These are phyloP conservation scores for Amaranthus palmeri DNA, from an alignment of 148 eudicot genomes.

Conservation along the genomic window DNA sequence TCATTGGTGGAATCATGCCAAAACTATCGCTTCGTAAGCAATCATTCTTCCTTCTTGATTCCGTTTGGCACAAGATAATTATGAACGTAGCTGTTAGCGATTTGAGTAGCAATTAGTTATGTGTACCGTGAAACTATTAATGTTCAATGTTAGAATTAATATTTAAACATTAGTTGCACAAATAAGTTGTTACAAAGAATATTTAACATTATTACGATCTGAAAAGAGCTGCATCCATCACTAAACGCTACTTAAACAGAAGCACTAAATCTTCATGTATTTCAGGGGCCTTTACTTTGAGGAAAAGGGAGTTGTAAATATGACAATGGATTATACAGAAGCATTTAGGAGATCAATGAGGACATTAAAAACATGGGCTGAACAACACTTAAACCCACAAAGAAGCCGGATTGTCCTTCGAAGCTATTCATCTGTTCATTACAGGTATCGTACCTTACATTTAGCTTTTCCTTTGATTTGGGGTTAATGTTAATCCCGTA, in stretches of 20 bases:
- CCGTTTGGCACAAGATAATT: no score
- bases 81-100: no score
- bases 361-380: slow-evolving; percentile 58
- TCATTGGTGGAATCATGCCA: slow-evolving; percentile 84
- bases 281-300: slow-evolving; percentile 65
- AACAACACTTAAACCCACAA: slow-evolving; percentile 35
- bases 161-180: no score
- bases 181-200: no score
- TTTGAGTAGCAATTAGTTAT: no score
- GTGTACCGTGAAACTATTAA: no score
- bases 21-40: slow-evolving; percentile 50
- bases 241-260: no score
- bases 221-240: no score
- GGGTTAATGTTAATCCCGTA: no score
- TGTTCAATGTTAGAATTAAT: no score
- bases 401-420: slow-evolving; percentile 53
- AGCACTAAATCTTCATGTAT: neutral
- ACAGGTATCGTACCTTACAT: slow-evolving; percentile 35
- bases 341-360: slow-evolving; percentile 57
- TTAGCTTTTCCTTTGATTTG: no score
- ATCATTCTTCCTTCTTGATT: neutral
- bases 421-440: slow-evolving; percentile 69
- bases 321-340: slow-evolving; percentile 66
- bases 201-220: no score
- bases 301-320: slow-evolving; percentile 51